These are phyloP conservation scores for Rosa rugosa DNA, from an alignment of 306 rosid species.

Conservation along the genomic window DNA sequence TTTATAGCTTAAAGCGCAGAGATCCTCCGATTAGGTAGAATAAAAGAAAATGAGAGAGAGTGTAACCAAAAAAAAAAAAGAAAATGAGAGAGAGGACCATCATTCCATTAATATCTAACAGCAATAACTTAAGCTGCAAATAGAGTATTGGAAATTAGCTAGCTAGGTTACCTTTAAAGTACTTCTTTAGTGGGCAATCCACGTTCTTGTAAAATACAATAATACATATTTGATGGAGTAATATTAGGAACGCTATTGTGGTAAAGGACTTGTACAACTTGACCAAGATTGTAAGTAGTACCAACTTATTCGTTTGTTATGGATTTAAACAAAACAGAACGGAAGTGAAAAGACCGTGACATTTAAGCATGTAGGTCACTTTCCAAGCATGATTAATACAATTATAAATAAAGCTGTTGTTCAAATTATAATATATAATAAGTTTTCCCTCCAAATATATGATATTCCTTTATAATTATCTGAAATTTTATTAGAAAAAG, in stretches of 20 bases:
- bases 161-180: background rate
- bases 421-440: background rate
- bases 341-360: background rate
- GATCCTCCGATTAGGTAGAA: background rate
- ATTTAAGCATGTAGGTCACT: background rate
- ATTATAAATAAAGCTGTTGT: too few relatives aligned
- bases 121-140: background rate
- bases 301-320: background rate
- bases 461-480: background rate
- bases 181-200: background rate
- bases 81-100: background rate
- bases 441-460: background rate
- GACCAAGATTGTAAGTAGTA: background rate
- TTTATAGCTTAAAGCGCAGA: background rate
- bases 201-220: constrained; percentile 1
- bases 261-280: background rate
- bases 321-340: background rate
- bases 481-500: background rate
- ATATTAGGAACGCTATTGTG: background rate
- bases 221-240: background rate
- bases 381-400: background rate
- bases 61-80: background rate
- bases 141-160: background rate
- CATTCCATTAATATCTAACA: background rate
- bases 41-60: background rate